These are phyloP conservation scores for Coprinopsis strossmayeri DNA, from an alignment of 768 basidiomycete genomes.

Conservation along the genomic window DNA sequence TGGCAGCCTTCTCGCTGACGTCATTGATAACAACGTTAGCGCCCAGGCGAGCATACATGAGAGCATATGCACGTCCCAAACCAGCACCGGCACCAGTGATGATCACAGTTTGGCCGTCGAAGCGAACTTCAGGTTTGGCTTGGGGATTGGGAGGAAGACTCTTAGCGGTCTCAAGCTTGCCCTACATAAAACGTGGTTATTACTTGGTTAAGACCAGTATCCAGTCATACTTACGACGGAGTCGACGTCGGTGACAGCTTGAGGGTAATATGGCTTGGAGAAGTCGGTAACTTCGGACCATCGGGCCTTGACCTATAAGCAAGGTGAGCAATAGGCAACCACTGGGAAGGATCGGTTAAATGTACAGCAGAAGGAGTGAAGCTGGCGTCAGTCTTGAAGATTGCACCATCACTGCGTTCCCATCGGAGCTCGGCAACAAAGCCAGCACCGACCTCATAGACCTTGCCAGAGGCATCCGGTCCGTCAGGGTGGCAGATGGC, in stretches of 20 bases:
- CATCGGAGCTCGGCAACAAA: conserved; percentile 89
- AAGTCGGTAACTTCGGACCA: conserved; percentile 85
- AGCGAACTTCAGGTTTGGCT: conserved; percentile 63
- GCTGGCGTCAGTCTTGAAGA: conserved; percentile 84
- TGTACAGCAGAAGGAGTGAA: conserved; percentile 93
- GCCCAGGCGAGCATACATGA: conserved; percentile 89
- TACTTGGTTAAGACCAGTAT: background rate
- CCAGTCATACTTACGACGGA: conserved; percentile 31
- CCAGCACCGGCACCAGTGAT: conserved; percentile 95
- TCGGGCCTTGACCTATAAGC: conserved; percentile 63
- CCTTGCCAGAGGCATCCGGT: conserved; percentile 68
- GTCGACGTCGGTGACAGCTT: conserved; percentile 56
- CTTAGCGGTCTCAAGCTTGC: conserved; percentile 58
- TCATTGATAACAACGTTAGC: conserved; percentile 97
- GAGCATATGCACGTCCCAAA: conserved; percentile 85
- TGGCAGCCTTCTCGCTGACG: conserved; percentile 80
- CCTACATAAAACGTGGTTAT: conserved; percentile 21
- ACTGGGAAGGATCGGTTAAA: too few relatives aligned
- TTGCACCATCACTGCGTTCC: conserved; percentile 81
- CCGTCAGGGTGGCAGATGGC: conserved; percentile 84
- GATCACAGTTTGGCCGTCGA: conserved; percentile 86
- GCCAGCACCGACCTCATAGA: conserved; percentile 93
- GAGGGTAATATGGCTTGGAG: conserved; percentile 59
- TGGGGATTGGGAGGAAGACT: conserved; percentile 63
- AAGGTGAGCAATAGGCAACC: background rate